Evolutionary conservation across 192 early-diverging fungal genomes (phyloP), one percentile per base, ranked within the genome.

Genomic region (Phlyctochytrium arcticum): DNA sequence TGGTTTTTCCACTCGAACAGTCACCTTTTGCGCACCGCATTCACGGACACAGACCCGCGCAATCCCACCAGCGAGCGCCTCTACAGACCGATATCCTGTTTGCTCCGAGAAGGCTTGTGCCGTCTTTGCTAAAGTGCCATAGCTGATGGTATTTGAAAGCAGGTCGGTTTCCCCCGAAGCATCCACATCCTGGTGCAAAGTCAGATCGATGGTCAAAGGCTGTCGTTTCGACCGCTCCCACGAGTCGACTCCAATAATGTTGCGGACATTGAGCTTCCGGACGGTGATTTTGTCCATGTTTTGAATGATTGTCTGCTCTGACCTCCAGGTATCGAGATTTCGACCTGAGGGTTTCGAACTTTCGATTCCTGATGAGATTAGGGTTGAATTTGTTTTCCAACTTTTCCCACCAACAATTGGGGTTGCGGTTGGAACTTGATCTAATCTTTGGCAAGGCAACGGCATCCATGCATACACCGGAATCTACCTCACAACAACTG

Each of bases 191-290:
- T 89, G 88, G 65, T 85, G 81, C 24, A 95, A 77, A 33, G 77
- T 80, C 6, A 92, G 74, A 44, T 87, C 87, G 37, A 99, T 87
- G 9, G 86, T 81, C 50, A 99, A 79, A 17, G 95, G 92, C 69
- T 97, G 94, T 6, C 79, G 68, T 69, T 92, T 90, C n/a, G 77
- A 78, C 15, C 92, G 81, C 62, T 94, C 93, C 95, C 96, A 99
- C 19, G 88, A 81, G 75, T 99, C 94, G 48, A 92, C 89, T 7
- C 96, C 96, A 37, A 95, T 82, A 42, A 90, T 85, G 39, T 85
- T 89, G 50, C 85, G 87, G 46, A 97, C 87, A 24, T 84, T 75
- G 32, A 98, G 83, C 72, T 94, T 83, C 57, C 84, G 79, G 27
- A 95, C 51, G 9, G 68, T 68, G 49, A 72, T 69, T 36, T 72